Conservation (phyloP, 257 asterid genomes). For the Lycium ferocissimum region DNA sequence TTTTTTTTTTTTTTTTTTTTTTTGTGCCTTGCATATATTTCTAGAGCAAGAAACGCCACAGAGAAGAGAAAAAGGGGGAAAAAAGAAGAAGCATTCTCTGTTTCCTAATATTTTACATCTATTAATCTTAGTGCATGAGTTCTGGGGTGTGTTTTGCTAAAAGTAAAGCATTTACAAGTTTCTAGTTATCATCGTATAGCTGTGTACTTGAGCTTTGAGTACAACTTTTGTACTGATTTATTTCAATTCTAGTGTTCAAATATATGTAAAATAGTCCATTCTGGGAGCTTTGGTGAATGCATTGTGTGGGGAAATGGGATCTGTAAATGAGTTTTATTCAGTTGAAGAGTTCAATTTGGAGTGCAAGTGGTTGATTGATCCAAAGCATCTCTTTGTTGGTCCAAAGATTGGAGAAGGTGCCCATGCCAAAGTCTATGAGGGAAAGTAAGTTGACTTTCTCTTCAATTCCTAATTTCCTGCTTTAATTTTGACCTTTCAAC, state of each 20-base stretch:
- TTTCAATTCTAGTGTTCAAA: too few relatives aligned
- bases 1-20: too few relatives aligned
- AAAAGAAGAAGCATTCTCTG: too few relatives aligned
- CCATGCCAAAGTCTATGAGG: conserved; percentile 94
- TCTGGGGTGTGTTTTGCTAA: background rate
- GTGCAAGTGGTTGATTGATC: conserved; percentile 82
- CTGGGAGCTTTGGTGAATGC: too few relatives aligned
- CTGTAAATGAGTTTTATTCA: conserved; percentile 65
- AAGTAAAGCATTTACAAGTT: background rate
- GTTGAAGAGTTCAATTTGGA: conserved; percentile 70
- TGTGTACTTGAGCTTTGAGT: background rate
- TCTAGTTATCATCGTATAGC: background rate
- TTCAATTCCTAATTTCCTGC: too few relatives aligned
- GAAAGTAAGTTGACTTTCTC: conserved; percentile 73
- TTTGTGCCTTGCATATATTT: too few relatives aligned
- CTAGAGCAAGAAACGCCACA: too few relatives aligned
- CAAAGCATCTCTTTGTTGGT: conserved; percentile 83
- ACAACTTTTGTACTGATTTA: background rate
- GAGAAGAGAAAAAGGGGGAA: too few relatives aligned
- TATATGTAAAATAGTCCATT: too few relatives aligned
- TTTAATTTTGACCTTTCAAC: background rate
- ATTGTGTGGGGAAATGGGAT: conserved; percentile 56
- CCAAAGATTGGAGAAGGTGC: conserved; percentile 98
- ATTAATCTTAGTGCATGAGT: too few relatives aligned
- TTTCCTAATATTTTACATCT: too few relatives aligned